Percentiles rank a stretch among this genome's conserved stretches.
phyloP scores from a whole-genome alignment of 345 rosid genomes.

The Toxicodendron radicans region DNA sequence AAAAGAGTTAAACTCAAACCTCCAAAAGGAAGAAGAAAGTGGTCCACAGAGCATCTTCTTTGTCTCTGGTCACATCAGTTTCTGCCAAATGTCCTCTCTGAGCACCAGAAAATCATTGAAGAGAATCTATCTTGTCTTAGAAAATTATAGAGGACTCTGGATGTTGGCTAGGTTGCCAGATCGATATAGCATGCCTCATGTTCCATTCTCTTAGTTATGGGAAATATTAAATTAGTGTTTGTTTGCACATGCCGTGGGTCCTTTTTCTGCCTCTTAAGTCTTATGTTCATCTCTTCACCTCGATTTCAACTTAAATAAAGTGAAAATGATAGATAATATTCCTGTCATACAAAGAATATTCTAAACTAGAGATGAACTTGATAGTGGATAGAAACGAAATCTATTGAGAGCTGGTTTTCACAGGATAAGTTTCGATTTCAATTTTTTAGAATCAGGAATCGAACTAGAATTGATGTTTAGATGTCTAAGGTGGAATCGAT shows the following conservation, averaged over 20 bases:
- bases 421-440: no score
- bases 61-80: constrained; percentile 1
- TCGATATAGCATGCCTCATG: constrained; percentile 16
- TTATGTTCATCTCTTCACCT: not conserved
- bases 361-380: no score
- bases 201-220: constrained; percentile 12
- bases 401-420: no score
- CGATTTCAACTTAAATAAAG: not conserved
- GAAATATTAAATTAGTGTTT: constrained; percentile 18
- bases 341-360: constrained; percentile 4
- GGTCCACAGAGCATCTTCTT: constrained; percentile 23
- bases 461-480: no score
- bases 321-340: constrained; percentile 9
- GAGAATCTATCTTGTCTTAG: constrained; percentile 11
- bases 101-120: constrained; percentile 14
- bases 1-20: not conserved
- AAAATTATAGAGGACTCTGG: constrained; percentile 5
- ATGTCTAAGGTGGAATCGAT: no score
- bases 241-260: constrained; percentile 32
- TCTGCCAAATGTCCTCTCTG: constrained; percentile 25
- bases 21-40: constrained; percentile 1
- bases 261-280: not conserved
- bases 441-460: no score
- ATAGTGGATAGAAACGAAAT: no score
- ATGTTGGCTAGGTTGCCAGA: constrained; percentile 12